Conservation (phyloP, 2,329 filamentous ascomycete species). For the Colletotrichum incanum region DNA sequence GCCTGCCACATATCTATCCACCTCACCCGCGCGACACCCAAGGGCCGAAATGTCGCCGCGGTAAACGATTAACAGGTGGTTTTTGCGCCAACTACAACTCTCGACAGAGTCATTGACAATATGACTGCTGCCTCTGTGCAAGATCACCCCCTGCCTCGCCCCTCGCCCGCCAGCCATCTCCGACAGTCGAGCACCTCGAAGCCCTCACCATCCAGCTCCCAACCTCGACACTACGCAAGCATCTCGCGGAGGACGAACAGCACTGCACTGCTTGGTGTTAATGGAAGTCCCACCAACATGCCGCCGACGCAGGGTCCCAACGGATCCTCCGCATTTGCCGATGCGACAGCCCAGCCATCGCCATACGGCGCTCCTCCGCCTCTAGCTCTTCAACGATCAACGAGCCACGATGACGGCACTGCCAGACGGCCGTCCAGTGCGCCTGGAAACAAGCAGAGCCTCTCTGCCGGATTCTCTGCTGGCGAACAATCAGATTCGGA, state of each 20-base stretch:
- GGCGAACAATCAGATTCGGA: constrained; percentile 52
- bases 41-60: constrained; percentile 35
- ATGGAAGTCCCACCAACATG: constrained; percentile 39
- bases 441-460: constrained; percentile 56
- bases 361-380: constrained; percentile 18
- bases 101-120: constrained; percentile 18
- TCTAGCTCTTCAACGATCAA: constrained; percentile 41
- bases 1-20: constrained; percentile 23
- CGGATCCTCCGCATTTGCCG: constrained; percentile 35
- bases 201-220: constrained; percentile 32
- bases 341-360: constrained; percentile 37
- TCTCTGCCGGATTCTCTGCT: constrained; percentile 28
- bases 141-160: constrained; percentile 31
- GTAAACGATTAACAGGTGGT: constrained; percentile 33
- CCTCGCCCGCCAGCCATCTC: constrained; percentile 36
- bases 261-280: constrained; percentile 42
- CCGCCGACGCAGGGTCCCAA: constrained; percentile 31
- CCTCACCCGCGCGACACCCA: constrained; percentile 33
- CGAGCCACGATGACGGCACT: constrained; percentile 38
- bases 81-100: constrained; percentile 26
- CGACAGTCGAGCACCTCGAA: constrained; percentile 40
- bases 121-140: constrained; percentile 39
- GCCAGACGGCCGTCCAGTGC: constrained; percentile 63
- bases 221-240: constrained; percentile 39
- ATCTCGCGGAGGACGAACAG: constrained; percentile 40